These are phyloP conservation scores for Panicum miliaceum DNA, from an alignment of 176 grass and related monocot genomes.

Conservation along the genomic window DNA sequence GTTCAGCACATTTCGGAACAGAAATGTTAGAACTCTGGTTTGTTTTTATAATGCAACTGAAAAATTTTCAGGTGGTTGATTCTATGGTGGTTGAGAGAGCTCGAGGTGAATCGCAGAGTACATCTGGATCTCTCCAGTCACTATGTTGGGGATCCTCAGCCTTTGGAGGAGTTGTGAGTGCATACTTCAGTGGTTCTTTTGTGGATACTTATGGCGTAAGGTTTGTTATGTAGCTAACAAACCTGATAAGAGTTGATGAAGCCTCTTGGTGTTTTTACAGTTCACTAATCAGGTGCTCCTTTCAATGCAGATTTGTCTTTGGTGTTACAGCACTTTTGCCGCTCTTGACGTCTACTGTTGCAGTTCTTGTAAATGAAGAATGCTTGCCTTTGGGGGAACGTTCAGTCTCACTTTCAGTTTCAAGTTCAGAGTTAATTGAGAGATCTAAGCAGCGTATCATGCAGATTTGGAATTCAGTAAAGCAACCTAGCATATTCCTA, in stretches of 20 bases:
- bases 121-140: conserved; percentile 94
- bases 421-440: conserved; percentile 67
- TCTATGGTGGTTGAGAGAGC: conserved; percentile 99
- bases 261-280: conserved; percentile 3
- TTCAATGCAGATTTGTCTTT: conserved; percentile 83
- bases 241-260: conserved; percentile 9
- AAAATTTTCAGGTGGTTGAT: conserved; percentile 77
- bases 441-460: conserved; percentile 64
- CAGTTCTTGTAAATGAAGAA: conserved; percentile 92
- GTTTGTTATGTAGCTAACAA: conserved; percentile 48
- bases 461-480: conserved; percentile 87
- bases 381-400: conserved; percentile 34
- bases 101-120: conserved; percentile 93
- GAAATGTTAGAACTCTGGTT: conserved; percentile 11
- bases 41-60: conserved; percentile 36
- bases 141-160: conserved; percentile 97
- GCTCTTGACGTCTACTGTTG: conserved; percentile 83
- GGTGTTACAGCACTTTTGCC: conserved; percentile 91
- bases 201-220: conserved; percentile 93
- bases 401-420: conserved; percentile 50
- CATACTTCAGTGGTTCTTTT: conserved; percentile 94
- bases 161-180: conserved; percentile 86
- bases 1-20: conserved; percentile 16
- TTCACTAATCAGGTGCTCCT: conserved; percentile 32
- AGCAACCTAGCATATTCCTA: conserved; percentile 81